phyloP scores from a whole-genome alignment of 2,329 filamentous ascomycete species.

The Colletotrichum lini region DNA sequence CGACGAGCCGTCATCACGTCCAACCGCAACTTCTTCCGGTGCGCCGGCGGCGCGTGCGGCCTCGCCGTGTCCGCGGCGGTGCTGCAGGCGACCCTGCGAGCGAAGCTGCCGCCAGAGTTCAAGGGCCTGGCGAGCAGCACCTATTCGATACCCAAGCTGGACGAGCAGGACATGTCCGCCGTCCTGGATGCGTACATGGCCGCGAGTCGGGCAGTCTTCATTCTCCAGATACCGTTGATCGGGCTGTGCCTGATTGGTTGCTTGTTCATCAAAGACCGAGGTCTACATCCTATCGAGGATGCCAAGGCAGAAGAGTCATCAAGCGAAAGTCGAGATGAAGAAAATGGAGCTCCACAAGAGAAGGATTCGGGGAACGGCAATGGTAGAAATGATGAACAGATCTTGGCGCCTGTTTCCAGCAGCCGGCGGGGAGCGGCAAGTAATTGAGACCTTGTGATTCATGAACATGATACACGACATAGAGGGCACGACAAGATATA shows the following conservation, averaged over 20 bases:
- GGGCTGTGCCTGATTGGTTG: slow-evolving; percentile 65
- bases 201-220: slow-evolving; percentile 69
- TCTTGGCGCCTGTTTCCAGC: background rate
- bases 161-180: slow-evolving; percentile 33
- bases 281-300: slow-evolving; percentile 53
- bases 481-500: too few species aligned
- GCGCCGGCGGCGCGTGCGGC: slow-evolving; percentile 70
- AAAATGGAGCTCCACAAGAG: slow-evolving; percentile 1
- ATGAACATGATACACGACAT: background rate
- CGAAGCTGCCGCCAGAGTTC: slow-evolving; percentile 47
- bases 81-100: slow-evolving; percentile 50
- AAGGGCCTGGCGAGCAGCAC: slow-evolving; percentile 48
- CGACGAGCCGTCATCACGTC: slow-evolving; percentile 75
- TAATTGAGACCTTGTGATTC: background rate
- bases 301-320: background rate
- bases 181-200: slow-evolving; percentile 61
- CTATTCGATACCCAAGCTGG: slow-evolving; percentile 47
- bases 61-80: slow-evolving; percentile 71
- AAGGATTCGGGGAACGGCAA: background rate
- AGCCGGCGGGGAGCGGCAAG: too few species aligned
- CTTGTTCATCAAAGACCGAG: slow-evolving; percentile 65
- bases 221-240: slow-evolving; percentile 68
- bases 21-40: slow-evolving; percentile 74
- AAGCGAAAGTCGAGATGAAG: slow-evolving; percentile 30
- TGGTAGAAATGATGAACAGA: background rate